Evolutionary conservation across 805 yeast species (phyloP), one percentile per base, ranked within the genome.

Genomic region (Candida loeiensis): DNA sequence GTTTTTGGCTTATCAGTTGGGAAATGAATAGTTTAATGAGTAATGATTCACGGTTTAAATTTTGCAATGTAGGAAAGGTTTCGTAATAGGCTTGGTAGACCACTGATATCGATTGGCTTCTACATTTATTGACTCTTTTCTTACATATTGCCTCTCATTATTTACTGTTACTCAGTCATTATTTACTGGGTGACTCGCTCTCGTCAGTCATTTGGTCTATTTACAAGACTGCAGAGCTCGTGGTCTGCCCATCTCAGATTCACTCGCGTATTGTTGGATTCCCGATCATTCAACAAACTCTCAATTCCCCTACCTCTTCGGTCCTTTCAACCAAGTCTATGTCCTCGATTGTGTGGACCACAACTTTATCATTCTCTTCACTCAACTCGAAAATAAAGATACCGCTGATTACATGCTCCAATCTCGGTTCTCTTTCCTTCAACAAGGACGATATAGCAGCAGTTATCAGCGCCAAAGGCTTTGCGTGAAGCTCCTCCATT

Each of bases 281-380:
- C 6, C 27, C 6, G 9, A 9, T 9, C n/a, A 12, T 25, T 13
- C 42, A 62, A 43, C 68, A 62, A 9, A 61, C 55, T 29, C 63
- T 47, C 30, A 63, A 51, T 11, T 50, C 56, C 11, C 53, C 56
- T 34, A 48, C 51, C 16, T 58, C 58, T 37, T 57, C 63, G 5
- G 55, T 46, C 31, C 50, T 69, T 49, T 80, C 85, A 17, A 77
- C 58, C 32, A 81, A 66, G 44, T 81, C 82, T 41, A 84, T 69
- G 49, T 80, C 74, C 48, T 84, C 91, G 22, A 84, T 69, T 2
- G 85, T 79, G 53, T 82, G 86, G 4, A 79, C 85, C 5, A 67
- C 34, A 24, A 84, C 75, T 44, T 66, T 55, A 42, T 75, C 71
- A 53, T 80, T 79, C n/a, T 64, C 61, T 17, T 69, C 70, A 50